Conservation (phyloP, 2,329 filamentous ascomycete genomes). For the Verticillium isaacii region DNA sequence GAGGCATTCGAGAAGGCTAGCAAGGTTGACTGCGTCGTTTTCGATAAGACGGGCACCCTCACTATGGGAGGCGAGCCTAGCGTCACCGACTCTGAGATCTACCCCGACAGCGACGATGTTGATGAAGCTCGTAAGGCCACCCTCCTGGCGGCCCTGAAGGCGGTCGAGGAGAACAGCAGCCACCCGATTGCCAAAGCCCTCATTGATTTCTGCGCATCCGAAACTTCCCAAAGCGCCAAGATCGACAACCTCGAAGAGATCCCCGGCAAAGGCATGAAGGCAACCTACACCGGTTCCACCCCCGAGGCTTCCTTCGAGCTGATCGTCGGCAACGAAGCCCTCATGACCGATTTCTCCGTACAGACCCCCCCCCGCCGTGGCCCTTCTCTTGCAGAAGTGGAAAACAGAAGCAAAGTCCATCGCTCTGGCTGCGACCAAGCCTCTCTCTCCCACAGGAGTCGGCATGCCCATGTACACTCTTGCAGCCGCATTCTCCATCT, state of each 20-base stretch:
- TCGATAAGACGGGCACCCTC: constrained; percentile 85
- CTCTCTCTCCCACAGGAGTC: constrained; percentile 1
- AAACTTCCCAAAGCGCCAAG: constrained; percentile 22
- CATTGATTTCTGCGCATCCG: constrained; percentile 51
- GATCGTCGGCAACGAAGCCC: constrained; percentile 66
- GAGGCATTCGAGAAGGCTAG: constrained; percentile 84
- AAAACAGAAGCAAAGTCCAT: constrained; percentile 61
- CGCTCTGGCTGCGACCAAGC: constrained; percentile 47
- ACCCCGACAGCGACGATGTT: constrained; percentile 22
- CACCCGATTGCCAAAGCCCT: constrained; percentile 73
- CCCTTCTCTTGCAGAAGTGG: constrained; percentile 45
- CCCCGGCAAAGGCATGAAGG: constrained; percentile 67
- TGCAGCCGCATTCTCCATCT: constrained; percentile 66
- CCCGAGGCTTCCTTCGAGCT: constrained; percentile 39
- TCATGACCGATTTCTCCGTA: constrained; percentile 52
- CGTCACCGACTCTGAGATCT: constrained; percentile 52
- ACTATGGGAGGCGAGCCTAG: constrained; percentile 68
- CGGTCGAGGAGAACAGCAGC: constrained; percentile 65
- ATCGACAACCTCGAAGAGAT: constrained; percentile 56
- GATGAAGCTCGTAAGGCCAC: constrained; percentile 5
- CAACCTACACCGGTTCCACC: constrained; percentile 31
- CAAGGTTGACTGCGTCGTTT: constrained; percentile 71
- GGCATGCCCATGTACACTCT: constrained; percentile 40
- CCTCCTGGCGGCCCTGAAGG: constrained; percentile 51
- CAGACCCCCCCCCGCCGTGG: constrained; percentile 29